phyloP scores from a whole-genome alignment of 345 rosid species.

The Eucalyptus coolabah region DNA sequence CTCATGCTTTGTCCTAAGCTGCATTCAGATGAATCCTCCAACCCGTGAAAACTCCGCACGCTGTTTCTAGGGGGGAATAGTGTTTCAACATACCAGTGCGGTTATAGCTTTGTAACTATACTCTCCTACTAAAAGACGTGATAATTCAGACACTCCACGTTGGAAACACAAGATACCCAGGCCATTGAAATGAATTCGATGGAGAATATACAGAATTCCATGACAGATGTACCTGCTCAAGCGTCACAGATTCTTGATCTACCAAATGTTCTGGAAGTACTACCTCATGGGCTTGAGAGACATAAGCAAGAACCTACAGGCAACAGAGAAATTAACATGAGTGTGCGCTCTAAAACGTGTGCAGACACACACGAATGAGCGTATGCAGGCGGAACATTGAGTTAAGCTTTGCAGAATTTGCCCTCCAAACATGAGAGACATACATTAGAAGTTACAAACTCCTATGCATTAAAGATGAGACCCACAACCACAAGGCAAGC shows the following conservation, averaged over 20 bases:
- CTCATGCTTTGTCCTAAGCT: background rate
- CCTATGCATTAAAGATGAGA: background rate
- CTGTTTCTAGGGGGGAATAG: background rate
- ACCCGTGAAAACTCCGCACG: background rate
- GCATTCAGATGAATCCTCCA: background rate
- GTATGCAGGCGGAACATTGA: background rate
- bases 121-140: background rate
- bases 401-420: background rate
- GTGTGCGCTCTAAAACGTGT: background rate
- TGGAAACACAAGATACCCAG: background rate
- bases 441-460: background rate
- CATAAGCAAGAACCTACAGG: constrained; percentile 81
- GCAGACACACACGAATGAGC: background rate
- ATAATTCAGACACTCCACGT: background rate
- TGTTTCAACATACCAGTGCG: background rate
- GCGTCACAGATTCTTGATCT: constrained; percentile 51
- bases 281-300: constrained; percentile 86
- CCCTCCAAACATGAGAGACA: background rate
- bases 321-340: background rate
- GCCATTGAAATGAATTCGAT: background rate
- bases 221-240: constrained; percentile 49
- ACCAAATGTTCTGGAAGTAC: constrained; percentile 65
- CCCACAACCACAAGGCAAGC: background rate
- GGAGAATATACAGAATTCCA: background rate
- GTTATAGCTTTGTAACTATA: background rate